Evolutionary conservation across 305 asterid species (phyloP), one percentile per base, ranked within the genome.

Genomic region (Fraxinus xanthoxyloides): DNA sequence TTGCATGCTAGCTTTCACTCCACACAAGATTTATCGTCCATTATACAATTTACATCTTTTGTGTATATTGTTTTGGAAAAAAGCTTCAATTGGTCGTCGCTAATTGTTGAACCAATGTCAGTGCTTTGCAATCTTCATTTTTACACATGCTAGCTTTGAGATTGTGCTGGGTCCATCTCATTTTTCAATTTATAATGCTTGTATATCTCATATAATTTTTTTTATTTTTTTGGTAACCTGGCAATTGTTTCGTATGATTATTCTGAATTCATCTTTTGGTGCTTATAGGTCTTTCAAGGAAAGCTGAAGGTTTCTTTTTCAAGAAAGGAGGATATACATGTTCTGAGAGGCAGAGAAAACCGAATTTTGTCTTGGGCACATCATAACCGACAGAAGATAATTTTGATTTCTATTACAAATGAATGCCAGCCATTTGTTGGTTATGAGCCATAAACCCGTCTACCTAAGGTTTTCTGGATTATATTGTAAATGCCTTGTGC

Each of bases 401-500:
- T 38, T 75, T 76, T 80, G 67, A 86, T 84, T 85, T 83, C 67
- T 69, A 77, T 79, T 75, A 32, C 24, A 80, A 83, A 81, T 70
- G n/a, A 77, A 35, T 24, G 63, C 77, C 51, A 61, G 80, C 76
- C 59, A 77, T 65, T 54, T 84, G 85, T 80, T 77, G 81, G 38
- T 78, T 36, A 56, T 73, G 77, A 82, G 83, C 88, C 85, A 77
- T 61, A 26, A 75, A 76, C 40, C 70, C 23, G 63, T 73, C 84
- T 23, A 23, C 81, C 78, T 43, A 34, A 78, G n/a, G 72, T 76
- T 36, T 76, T 84, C 78, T 84, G 84, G 88, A 78, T 70, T 69
- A 78, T 87, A 86, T 82, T 81, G 85, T 43, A 72, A 83, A 87
- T 82, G 77, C 83, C 77, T 24, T 74, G 86, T 72, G 82, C 83